Base-by-base conservation (phyloP, 345 rosid genomes). In the Pugionium cornutum region DNA sequence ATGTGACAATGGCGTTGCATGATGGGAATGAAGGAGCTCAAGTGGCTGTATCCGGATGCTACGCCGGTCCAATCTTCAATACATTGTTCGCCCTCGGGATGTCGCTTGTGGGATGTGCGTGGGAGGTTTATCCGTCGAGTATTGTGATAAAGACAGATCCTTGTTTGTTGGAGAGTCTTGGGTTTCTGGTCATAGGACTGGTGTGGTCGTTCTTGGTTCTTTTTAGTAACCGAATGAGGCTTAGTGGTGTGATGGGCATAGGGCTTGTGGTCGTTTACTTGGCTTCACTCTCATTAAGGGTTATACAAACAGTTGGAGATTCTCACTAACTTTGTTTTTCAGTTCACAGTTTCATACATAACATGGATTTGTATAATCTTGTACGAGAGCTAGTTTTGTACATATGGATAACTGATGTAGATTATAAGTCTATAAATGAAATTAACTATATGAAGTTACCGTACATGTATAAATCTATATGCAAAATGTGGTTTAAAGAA, bases 31-130 rank as follows among this genome's bases (percentile, higher is more conserved):
- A 88, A 25, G 96, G 99, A 47, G 83, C 74, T 36, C 97, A 94
- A 49, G 83, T 86, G 10, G 97, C 97, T 3, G 83, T 88, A 41
- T 83, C 99, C 0, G 99, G 99, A 29, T 90, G 95, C 81, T 88
- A 89, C 39, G 99, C 96, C 0, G 97, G 97, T 29, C 96, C 97
- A 1, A 82, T 94, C 86, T 94, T 94, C 56, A 86, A 94, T 45
- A 90, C 89, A 0, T 54, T 94, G 71, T 68, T 90, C 51, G 96
- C 96, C 10, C 80, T 94, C 2, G 99, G 99, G 9, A 36, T 84
- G 2, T 82, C 95, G 26, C 64, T 90, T 7, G 77, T 83, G 37
- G 81, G 89, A 55, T 76, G 89, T 30, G 75, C 96, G 9, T 88
- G 86, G 80, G 53, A 79, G 0, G 61, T 60, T 45, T 85, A 87